Evolutionary conservation across 352 stramenopile species (phyloP).

Genomic region (Phytophthora nicotianae): DNA sequence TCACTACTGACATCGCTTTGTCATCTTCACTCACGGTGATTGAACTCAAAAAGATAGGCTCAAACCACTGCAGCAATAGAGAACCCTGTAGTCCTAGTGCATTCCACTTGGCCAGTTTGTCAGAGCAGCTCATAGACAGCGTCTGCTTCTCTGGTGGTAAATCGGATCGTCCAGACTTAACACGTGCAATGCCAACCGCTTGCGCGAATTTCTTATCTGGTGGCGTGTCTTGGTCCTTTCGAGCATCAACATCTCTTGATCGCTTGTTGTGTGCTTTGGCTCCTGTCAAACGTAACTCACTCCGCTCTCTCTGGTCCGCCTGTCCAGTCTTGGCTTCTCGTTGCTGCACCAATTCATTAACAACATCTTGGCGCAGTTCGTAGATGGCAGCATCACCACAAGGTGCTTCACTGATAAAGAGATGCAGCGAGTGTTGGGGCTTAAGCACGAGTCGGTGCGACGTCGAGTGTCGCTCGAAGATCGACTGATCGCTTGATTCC

Average conservation of each 20-base stretch:
- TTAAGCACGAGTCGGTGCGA: slow-evolving; percentile 57
- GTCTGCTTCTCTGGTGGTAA: slow-evolving; percentile 85
- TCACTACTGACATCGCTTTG: slow-evolving; percentile 32
- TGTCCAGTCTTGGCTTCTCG: slow-evolving; percentile 29
- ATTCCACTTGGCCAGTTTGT: slow-evolving; percentile 93
- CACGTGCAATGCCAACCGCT: slow-evolving; percentile 72
- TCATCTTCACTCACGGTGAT: slow-evolving; percentile 58
- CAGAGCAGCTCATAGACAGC: slow-evolving; percentile 93
- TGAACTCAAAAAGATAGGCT: slow-evolving; percentile 54
- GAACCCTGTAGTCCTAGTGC: slow-evolving; percentile 83
- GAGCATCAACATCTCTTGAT: slow-evolving; percentile 1
- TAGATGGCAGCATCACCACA: slow-evolving; percentile 96
- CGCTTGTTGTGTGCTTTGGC: slow-evolving; percentile 59
- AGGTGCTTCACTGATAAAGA: slow-evolving; percentile 93
- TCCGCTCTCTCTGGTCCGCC: slow-evolving; percentile 31
- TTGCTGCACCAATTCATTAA: slow-evolving; percentile 60
- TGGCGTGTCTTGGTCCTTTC: background rate
- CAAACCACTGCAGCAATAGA: slow-evolving; percentile 69
- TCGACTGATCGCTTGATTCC: slow-evolving; percentile 33
- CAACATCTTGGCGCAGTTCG: slow-evolving; percentile 70
- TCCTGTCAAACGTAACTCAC: slow-evolving; percentile 61
- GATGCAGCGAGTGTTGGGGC: slow-evolving; percentile 72
- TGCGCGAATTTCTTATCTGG: slow-evolving; percentile 70
- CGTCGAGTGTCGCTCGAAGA: slow-evolving; percentile 48
- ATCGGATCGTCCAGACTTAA: slow-evolving; percentile 94